These are phyloP conservation scores for Triticum dicoccoides DNA, from an alignment of 176 grass and related monocot species.

Conservation along the genomic window DNA sequence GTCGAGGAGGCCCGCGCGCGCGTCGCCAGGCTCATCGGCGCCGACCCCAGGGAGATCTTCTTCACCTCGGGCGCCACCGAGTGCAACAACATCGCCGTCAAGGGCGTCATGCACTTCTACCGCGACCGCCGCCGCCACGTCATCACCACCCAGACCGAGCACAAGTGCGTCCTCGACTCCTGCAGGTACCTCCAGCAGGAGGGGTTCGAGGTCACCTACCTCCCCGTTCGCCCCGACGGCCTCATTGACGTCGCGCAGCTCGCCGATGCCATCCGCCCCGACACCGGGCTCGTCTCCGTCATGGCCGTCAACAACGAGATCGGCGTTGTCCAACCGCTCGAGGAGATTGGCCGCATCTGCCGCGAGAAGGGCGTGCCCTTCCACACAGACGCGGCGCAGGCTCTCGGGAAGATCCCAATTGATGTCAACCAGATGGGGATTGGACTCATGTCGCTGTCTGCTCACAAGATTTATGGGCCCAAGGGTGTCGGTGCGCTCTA, in stretches of 20 bases:
- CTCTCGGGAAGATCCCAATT: conserved; percentile 78
- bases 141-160: conserved; percentile 91
- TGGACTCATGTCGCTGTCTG: conserved; percentile 83
- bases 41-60: conserved; percentile 85
- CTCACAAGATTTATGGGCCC: conserved; percentile 94
- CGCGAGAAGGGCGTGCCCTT: conserved; percentile 71
- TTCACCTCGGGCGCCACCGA: conserved; percentile 94
- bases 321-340: conserved; percentile 75
- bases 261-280: conserved; percentile 62
- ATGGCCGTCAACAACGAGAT: conserved; percentile 99
- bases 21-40: conserved; percentile 49
- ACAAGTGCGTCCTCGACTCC: conserved; percentile 95
- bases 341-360: conserved; percentile 90
- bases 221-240: conserved; percentile 71
- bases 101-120: conserved; percentile 87
- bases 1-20: conserved; percentile 71
- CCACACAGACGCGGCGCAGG: conserved; percentile 85
- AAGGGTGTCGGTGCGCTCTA: conserved; percentile 91
- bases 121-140: conserved; percentile 78
- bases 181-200: conserved; percentile 89
- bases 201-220: conserved; percentile 82
- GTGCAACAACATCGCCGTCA: conserved; percentile 98
- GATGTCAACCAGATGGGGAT: conserved; percentile 82
- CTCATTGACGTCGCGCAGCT: conserved; percentile 79
- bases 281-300: conserved; percentile 78